A percentile compares a stretch with the other conserved stretches of the same genome.
Evolutionary conservation across 2,329 filamentous ascomycete species (phyloP).

Genomic region (Daldinia sp.): DNA sequence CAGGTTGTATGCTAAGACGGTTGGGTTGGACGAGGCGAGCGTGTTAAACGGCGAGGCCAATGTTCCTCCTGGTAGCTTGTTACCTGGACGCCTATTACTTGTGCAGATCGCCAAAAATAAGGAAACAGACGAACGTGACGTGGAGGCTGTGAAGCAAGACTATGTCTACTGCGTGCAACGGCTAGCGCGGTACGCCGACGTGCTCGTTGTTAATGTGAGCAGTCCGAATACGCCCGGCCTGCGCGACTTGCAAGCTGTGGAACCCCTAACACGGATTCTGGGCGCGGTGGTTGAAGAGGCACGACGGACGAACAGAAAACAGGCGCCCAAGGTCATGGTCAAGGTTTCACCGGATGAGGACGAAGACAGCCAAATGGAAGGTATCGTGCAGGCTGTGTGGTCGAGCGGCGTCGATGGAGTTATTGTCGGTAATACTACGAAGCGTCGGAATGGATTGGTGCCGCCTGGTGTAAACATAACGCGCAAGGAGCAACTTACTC

Average conservation of each 20-base stretch:
- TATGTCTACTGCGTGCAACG: slow-evolving; percentile 91
- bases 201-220: slow-evolving; percentile 98
- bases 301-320: slow-evolving; percentile 73
- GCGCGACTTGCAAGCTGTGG: slow-evolving; percentile 85
- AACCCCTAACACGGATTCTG: slow-evolving; percentile 84
- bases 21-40: slow-evolving; percentile 77
- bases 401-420: slow-evolving; percentile 90
- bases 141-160: slow-evolving; percentile 81
- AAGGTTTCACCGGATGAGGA: slow-evolving; percentile 98
- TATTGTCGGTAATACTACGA: slow-evolving; percentile 98
- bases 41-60: slow-evolving; percentile 82
- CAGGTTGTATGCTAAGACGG: slow-evolving; percentile 77
- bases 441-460: slow-evolving; percentile 78
- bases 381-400: slow-evolving; percentile 88
- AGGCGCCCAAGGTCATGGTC: slow-evolving; percentile 89
- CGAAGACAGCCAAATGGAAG: slow-evolving; percentile 82
- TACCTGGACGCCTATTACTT: slow-evolving; percentile 79
- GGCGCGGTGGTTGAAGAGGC: slow-evolving; percentile 86
- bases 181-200: slow-evolving; percentile 89
- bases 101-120: slow-evolving; percentile 99
- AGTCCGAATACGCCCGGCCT: slow-evolving; percentile 96
- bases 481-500: slow-evolving; percentile 71
- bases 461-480: slow-evolving; percentile 75
- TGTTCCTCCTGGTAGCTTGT: slow-evolving; percentile 86
- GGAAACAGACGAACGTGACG: slow-evolving; percentile 84